Evolutionary conservation across 1,284 basidiomycete species (phyloP).

Genomic region (Cryptococcus wingfieldii): DNA sequence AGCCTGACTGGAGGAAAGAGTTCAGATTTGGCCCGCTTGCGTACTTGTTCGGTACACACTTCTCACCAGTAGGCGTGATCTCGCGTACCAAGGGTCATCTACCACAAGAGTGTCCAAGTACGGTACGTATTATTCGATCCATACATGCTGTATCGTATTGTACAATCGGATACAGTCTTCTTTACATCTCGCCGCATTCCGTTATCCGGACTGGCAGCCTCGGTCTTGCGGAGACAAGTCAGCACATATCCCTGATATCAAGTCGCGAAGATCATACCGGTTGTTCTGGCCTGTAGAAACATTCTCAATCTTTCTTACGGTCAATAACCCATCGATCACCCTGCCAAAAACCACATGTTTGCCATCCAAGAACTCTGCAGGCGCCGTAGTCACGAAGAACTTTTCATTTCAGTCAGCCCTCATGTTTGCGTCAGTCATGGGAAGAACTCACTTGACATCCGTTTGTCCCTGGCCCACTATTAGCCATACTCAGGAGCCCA

Average conservation of each 20-base stretch:
- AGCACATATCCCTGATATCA: background rate
- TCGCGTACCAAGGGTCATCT: no score
- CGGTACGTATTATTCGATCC: no score
- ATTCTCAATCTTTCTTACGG: constrained; percentile 88
- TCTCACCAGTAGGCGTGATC: no score
- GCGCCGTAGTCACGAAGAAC: constrained; percentile 96
- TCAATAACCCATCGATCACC: constrained; percentile 82
- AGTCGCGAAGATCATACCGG: constrained; percentile 20
- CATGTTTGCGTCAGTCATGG: background rate
- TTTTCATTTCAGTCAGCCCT: constrained; percentile 39
- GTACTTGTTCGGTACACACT: no score
- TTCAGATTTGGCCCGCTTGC: no score
- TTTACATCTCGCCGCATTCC: constrained; percentile 55
- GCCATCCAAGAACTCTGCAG: constrained; percentile 88
- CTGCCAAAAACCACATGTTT: constrained; percentile 93
- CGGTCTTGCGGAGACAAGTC: constrained; percentile 10
- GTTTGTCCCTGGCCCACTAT: constrained; percentile 87
- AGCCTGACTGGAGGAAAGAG: no score
- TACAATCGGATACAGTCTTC: no score
- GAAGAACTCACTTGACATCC: constrained; percentile 66
- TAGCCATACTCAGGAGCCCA: constrained; percentile 85
- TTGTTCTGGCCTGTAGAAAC: constrained; percentile 69
- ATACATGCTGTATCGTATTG: no score
- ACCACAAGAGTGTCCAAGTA: no score
- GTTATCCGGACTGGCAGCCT: constrained; percentile 24